A percentile compares a stretch with the other conserved stretches of the same genome.
Conservation (phyloP, 176 grass and related monocot genomes). For the Sorghum bicolor region Sorghum_bicolor_NCBIv3 NC_012873.2:5232001-5232500, state of each 20-base stretch:
- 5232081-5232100: not conserved
- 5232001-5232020: not conserved
- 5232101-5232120: not conserved
- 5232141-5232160: not conserved
- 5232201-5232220: not conserved
- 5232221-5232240: not conserved
- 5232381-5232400: too few relatives aligned
- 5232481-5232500: too few relatives aligned
- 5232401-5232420: too few relatives aligned
- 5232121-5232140: not conserved
- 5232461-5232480: too few relatives aligned
- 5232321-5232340: conserved; percentile 25
- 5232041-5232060: conserved; percentile 45
- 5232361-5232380: too few relatives aligned
- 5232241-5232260: not conserved
- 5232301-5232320: conserved; percentile 54
- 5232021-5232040: conserved; percentile 47
- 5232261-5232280: not conserved
- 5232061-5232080: not conserved
- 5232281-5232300: conserved; percentile 9
- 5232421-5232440: too few relatives aligned
- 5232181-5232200: too few relatives aligned
- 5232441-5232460: too few relatives aligned
- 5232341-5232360: conserved; percentile 35
- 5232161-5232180: not conserved